Percentiles rank a stretch among this genome's conserved stretches.
Evolutionary conservation across 306 rosid genomes (phyloP).

Genomic region (Castanea mollissima): DNA sequence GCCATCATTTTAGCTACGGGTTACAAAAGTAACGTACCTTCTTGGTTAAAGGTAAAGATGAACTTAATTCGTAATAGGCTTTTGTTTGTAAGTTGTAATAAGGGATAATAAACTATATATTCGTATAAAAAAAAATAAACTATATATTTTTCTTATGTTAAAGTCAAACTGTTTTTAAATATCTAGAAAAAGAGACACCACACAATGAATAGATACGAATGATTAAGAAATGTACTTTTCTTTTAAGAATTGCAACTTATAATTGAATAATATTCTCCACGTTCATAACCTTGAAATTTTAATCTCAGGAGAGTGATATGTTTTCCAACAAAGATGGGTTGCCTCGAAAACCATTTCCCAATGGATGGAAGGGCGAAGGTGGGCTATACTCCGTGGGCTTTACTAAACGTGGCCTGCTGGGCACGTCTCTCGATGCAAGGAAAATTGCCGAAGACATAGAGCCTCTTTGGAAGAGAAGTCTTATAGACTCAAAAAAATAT

Average conservation of each 20-base stretch:
- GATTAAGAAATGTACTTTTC: too few relatives aligned
- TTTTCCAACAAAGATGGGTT: constrained; percentile 68
- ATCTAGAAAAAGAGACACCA: too few relatives aligned
- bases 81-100: too few relatives aligned
- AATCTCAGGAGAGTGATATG: constrained; percentile 56
- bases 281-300: not conserved
- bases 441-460: constrained; percentile 68
- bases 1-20: constrained; percentile 83
- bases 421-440: constrained; percentile 72
- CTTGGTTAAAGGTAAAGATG: constrained; percentile 70
- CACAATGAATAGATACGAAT: not conserved
- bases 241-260: too few relatives aligned
- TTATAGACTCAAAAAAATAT: too few relatives aligned
- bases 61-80: not conserved
- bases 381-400: constrained; percentile 82
- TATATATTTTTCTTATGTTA: too few relatives aligned
- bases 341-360: constrained; percentile 62
- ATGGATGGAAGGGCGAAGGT: constrained; percentile 80
- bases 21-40: constrained; percentile 75
- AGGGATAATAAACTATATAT: too few relatives aligned
- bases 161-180: too few relatives aligned
- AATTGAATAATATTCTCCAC: not conserved
- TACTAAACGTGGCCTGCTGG: constrained; percentile 82
- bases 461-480: too few relatives aligned
- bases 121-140: too few relatives aligned